These are phyloP conservation scores for Leptodermis oblonga DNA, from an alignment of 257 asterid genomes.

Conservation along the genomic window DNA sequence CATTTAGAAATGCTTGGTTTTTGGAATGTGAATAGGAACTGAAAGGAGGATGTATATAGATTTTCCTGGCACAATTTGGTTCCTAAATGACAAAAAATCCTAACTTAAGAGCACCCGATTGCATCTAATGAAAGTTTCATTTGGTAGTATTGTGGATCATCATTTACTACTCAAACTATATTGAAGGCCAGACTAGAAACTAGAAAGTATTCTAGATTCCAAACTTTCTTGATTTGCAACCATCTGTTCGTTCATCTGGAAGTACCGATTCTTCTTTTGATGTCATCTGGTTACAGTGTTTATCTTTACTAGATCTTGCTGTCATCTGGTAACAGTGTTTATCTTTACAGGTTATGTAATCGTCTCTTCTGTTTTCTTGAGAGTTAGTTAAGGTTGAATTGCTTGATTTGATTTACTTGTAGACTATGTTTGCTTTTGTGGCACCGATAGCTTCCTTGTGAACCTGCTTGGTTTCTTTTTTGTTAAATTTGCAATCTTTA, in stretches of 20 bases:
- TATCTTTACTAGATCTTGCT: neutral
- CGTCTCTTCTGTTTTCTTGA: too few relatives aligned
- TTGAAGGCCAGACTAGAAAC: neutral
- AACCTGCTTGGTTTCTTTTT: neutral
- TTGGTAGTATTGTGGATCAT: neutral
- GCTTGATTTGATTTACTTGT: neutral
- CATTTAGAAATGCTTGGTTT: neutral
- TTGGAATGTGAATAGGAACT: neutral
- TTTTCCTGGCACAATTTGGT: neutral
- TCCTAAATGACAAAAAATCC: neutral
- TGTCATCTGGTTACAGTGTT: neutral
- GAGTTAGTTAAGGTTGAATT: neutral
- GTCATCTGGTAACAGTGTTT: too few relatives aligned
- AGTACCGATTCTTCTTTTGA: neutral
- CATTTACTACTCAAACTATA: neutral
- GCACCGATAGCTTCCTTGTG: neutral
- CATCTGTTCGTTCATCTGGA: neutral
- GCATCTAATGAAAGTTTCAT: neutral
- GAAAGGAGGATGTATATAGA: neutral
- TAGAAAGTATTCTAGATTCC: neutral
- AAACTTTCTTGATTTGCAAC: neutral
- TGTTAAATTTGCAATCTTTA: neutral
- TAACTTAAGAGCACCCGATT: neutral
- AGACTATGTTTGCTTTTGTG: neutral
- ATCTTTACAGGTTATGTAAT: too few relatives aligned